Conservation (phyloP, 2,329 filamentous ascomycete species). For the Chaetomium globosum region DNA sequence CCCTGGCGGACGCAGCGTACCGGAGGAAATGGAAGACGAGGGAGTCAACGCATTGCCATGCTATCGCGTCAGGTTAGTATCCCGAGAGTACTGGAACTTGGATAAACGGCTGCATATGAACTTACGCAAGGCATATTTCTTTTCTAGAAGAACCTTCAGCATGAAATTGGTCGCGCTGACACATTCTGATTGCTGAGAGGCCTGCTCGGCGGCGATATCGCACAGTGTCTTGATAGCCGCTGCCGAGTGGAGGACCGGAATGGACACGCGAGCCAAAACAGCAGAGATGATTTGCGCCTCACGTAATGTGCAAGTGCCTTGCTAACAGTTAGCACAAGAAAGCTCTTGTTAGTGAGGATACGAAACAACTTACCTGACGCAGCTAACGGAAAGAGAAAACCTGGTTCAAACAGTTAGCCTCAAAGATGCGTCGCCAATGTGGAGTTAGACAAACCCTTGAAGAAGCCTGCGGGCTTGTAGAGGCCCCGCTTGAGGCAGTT, state of each 20-base stretch:
- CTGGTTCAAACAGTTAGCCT: slow-evolving; percentile 14
- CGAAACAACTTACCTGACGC: slow-evolving; percentile 53
- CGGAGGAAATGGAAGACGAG: slow-evolving; percentile 96
- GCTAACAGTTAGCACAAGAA: slow-evolving; percentile 6
- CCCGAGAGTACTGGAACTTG: neutral
- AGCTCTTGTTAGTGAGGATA: too few relatives aligned
- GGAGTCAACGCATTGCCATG: slow-evolving; percentile 79
- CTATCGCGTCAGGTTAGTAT: slow-evolving; percentile 27
- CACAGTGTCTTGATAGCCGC: slow-evolving; percentile 89
- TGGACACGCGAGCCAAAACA: slow-evolving; percentile 79
- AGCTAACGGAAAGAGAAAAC: slow-evolving; percentile 87
- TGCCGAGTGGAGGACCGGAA: slow-evolving; percentile 89
- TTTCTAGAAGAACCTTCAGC: slow-evolving; percentile 89
- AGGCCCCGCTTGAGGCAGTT: slow-evolving; percentile 79
- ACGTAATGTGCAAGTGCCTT: slow-evolving; percentile 79
- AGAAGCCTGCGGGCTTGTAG: slow-evolving; percentile 81
- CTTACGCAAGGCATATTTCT: slow-evolving; percentile 83
- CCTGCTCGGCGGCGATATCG: slow-evolving; percentile 91
- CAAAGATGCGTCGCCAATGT: accelerated
- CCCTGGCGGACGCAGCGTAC: slow-evolving; percentile 62
- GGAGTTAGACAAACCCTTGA: slow-evolving; percentile 65
- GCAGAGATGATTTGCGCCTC: slow-evolving; percentile 91
- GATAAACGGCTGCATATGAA: neutral
- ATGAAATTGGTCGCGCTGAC: slow-evolving; percentile 94
- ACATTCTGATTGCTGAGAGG: slow-evolving; percentile 77